Base-by-base conservation (phyloP, 2,329 filamentous ascomycete genomes). In the Fusarium sp. region DNA sequence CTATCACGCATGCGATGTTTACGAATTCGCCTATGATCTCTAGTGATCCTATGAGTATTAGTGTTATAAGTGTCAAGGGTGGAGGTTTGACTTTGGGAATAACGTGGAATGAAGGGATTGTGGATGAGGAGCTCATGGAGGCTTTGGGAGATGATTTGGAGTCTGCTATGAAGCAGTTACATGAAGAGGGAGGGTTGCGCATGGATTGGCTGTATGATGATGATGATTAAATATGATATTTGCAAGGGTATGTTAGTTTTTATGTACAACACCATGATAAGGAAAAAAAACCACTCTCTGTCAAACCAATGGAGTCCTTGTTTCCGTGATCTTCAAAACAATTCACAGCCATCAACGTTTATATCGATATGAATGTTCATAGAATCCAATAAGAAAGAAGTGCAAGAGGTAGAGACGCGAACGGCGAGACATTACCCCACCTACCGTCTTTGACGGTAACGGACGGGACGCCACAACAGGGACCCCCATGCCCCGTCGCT, bases 51-150 rank as follows among this genome's bases (percentile, higher is more conserved):
- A 70, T 89, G 5, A 75, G 74, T 3, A 62, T 88, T 25, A 87
- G 83, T 61, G 80, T 85, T 4, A 82, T 81, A 9, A 85, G 84
- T n/a, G 81, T 86, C 4, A 75, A 74, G 1, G 80, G 77, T 1
- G 81, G 81, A 0, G 74, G 75, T 0, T 65, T 89, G 47, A 80
- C 76, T 3, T 64, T 86, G n/a, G 78, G 79, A 1, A 46, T 87
- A 12, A 83, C 80, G 7, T 88, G 85, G 84, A 84, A 86, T 74
- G 80, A 85, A 16, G 80, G 78, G 0, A 76, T 82, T 8, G 74
- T 87, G 3, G 78, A 82, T 3, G 76, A 78, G 0, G 73, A 74
- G 24, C 9, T 86, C 15, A 75, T 83, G 51, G 76, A 82, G 1
- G 75, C 67, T 0, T 34, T 88, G 22, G 76, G 73, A 2, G 62